Evolutionary conservation across 176 grass and related monocot species (phyloP).

Genomic region (Saccharum officinarum): DNA sequence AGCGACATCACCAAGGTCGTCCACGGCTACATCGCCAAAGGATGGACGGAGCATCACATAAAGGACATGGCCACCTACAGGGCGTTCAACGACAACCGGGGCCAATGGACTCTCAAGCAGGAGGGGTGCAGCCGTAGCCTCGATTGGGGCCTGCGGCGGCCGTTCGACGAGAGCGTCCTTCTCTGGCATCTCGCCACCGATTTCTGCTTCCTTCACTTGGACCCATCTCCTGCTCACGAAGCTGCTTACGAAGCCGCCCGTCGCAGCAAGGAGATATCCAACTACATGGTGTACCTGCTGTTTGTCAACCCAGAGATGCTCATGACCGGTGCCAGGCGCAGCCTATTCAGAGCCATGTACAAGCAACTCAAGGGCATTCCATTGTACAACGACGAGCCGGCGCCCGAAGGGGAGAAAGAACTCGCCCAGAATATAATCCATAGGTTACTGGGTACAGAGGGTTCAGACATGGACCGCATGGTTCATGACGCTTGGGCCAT

Average conservation of each 20-base stretch:
- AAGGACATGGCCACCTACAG: neutral
- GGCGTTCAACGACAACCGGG: neutral
- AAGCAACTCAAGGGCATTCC: no score
- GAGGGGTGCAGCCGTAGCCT: neutral
- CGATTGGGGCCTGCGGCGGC: no score
- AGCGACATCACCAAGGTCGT: neutral
- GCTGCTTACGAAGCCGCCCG: no score
- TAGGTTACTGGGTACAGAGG: no score
- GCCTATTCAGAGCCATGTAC: neutral
- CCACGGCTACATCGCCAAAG: neutral
- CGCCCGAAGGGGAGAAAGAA: no score
- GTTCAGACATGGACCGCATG: no score
- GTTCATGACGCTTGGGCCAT: no score
- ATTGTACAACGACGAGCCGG: no score
- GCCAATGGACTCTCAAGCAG: neutral
- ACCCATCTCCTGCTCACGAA: no score
- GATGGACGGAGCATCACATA: neutral
- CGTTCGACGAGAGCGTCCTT: neutral
- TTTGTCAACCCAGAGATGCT: neutral
- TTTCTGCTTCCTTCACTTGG: neutral
- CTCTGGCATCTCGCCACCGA: neutral
- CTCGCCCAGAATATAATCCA: no score
- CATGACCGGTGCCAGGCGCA: neutral
- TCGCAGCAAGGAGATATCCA: neutral
- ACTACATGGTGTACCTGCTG: neutral